Conservation (phyloP, 495 filamentous ascomycete species). For the Aspergillus biplanus region DNA sequence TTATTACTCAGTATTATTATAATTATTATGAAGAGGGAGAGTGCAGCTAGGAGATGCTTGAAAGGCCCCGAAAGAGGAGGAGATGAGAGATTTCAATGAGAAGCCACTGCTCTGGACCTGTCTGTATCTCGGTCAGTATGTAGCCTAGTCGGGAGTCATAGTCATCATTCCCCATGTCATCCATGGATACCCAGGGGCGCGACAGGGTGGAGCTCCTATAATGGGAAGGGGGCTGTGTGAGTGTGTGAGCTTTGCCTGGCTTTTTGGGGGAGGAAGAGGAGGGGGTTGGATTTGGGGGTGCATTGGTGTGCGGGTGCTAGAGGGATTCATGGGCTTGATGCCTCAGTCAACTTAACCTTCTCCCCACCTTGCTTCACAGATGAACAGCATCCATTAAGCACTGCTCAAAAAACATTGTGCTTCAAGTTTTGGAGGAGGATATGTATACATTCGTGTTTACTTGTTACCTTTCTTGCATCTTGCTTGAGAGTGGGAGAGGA, state of each 20-base stretch:
- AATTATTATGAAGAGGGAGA: neutral
- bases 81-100: neutral
- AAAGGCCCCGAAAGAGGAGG: neutral
- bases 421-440: too few relatives aligned
- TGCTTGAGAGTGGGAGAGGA: too few relatives aligned
- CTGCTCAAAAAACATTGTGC: too few relatives aligned
- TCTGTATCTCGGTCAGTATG: slow-evolving; percentile 6
- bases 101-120: neutral
- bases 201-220: slow-evolving; percentile 24
- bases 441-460: too few relatives aligned
- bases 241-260: slow-evolving; percentile 7
- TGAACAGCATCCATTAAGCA: neutral
- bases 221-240: slow-evolving; percentile 21
- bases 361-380: neutral
- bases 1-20: neutral
- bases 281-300: slow-evolving; percentile 1
- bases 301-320: neutral
- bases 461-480: too few relatives aligned
- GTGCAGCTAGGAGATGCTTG: neutral
- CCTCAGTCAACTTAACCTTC: neutral
- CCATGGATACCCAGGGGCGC: slow-evolving; percentile 27
- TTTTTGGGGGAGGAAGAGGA: slow-evolving; percentile 2
- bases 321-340: neutral
- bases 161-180: slow-evolving; percentile 23
- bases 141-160: slow-evolving; percentile 13